Evolutionary conservation across 73 alveolate genomes (phyloP), one percentile per base, ranked within the genome.

Genomic region (Urostyla sp.): DNA sequence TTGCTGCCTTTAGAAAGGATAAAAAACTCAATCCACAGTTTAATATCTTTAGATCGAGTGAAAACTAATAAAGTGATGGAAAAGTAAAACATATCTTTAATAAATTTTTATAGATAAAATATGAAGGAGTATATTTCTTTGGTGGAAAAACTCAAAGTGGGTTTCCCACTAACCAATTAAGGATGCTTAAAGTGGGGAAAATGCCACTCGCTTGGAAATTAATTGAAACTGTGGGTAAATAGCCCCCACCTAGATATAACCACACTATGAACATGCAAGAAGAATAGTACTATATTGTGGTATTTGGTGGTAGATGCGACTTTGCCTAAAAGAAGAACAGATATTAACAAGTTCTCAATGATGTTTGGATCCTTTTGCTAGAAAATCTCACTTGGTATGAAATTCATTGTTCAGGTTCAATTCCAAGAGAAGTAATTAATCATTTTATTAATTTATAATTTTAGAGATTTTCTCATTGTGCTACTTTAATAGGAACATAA

Each of bases 241-340:
- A 2, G 15, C 85, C 85, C 21, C 74, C 85, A n/a, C 74, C 85
- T 24, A 73, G 85, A 53, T 73, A 73, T 30, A 35, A 50, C 24
- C 85, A 73, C 36, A 3, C 85, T 18, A 24, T 73, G 75, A 37
- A 13, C 24, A 52, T 16, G 28, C 32, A 59, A 0, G 59, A 51
- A n/a, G 85, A 73, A 10, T 36, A 27, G 20, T 38, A 73, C n/a
- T 32, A 52, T 1, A 18, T 73, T 16, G 74, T 73, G 21, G 40
- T 73, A 16, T 73, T 45, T 73, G 85, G 85, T 52, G 85, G 85
- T 2, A 48, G 85, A 34, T 48, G 69, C 24, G 85, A 73, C 57
- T 48, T 48, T 73, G 69, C 73, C 16, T 54, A 54, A 28, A 34
- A 48, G 16, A 21, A 18, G 57, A 51, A 54, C 50, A 51, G 30